These are phyloP conservation scores for Exobasidium cylindrosporum DNA, from an alignment of 1,284 basidiomycete species.

Conservation along the genomic window DNA sequence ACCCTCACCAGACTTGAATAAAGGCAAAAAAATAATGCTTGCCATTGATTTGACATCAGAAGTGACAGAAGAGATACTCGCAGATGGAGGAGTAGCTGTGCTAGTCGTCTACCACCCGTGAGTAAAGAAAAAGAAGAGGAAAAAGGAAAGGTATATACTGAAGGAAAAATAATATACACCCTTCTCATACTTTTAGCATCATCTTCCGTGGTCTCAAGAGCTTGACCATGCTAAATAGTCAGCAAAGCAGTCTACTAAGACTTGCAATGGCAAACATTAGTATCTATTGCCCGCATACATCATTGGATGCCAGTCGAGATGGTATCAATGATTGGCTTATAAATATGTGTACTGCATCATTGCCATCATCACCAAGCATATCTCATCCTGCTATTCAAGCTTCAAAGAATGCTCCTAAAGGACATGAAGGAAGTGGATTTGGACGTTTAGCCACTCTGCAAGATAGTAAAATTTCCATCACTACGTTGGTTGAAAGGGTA, in stretches of 20 bases:
- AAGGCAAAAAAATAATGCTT: slow-evolving; percentile 17
- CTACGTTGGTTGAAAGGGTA: slow-evolving; percentile 26
- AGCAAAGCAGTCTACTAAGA: slow-evolving; percentile 75
- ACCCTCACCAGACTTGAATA: slow-evolving; percentile 17
- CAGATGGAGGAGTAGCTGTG: slow-evolving; percentile 53
- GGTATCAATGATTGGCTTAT: slow-evolving; percentile 70
- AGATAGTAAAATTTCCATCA: slow-evolving; percentile 18
- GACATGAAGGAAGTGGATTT: slow-evolving; percentile 28
- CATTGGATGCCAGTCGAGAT: slow-evolving; percentile 73
- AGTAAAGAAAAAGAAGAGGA: too few species aligned
- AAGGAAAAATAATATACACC: too few species aligned
- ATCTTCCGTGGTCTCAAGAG: slow-evolving; percentile 79
- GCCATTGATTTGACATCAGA: slow-evolving; percentile 49
- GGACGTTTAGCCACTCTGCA: slow-evolving; percentile 26
- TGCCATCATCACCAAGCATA: not conserved
- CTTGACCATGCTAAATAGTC: slow-evolving; percentile 71
- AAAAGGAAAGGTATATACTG: too few species aligned
- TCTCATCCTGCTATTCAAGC: not conserved
- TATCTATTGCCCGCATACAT: slow-evolving; percentile 82
- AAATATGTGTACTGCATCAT: slow-evolving; percentile 26
- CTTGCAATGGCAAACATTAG: slow-evolving; percentile 78
- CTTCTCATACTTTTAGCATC: slow-evolving; percentile 80
- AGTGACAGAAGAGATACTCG: slow-evolving; percentile 47
- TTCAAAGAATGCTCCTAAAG: not conserved
- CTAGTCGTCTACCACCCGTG: slow-evolving; percentile 70